These are phyloP conservation scores for Centaurea solstitialis DNA, from an alignment of 129 eudicot genomes.

Conservation along the genomic window DNA sequence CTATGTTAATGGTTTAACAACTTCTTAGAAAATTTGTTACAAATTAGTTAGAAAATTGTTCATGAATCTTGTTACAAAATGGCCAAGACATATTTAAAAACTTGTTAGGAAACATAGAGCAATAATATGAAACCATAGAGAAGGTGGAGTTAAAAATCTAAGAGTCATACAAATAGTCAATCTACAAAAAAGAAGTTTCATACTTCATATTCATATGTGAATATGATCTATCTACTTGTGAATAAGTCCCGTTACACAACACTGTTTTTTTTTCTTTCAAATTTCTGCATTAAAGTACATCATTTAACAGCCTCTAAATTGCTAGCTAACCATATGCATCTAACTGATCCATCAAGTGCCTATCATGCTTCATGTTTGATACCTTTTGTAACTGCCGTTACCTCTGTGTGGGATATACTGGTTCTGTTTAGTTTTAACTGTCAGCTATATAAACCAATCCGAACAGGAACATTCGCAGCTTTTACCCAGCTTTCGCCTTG, in stretches of 20 bases:
- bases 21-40: background rate
- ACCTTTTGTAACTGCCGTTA: background rate
- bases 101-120: background rate
- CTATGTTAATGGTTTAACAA: background rate
- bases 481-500: conserved; percentile 70
- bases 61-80: background rate
- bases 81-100: too few species aligned
- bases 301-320: background rate
- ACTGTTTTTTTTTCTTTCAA: too few species aligned
- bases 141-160: background rate
- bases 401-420: background rate
- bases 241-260: background rate
- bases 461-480: conserved; percentile 41
- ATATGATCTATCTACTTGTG: background rate
- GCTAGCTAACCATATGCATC: background rate
- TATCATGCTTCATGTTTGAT: background rate
- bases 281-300: background rate
- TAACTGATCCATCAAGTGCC: background rate
- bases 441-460: conserved; percentile 34
- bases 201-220: background rate
- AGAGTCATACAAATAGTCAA: background rate
- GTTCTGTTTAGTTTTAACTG: background rate
- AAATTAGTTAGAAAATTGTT: background rate
- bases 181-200: background rate
- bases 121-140: background rate